Base-by-base conservation (phyloP, 768 basidiomycete species). In the Multifurca ochricompacta region DNA sequence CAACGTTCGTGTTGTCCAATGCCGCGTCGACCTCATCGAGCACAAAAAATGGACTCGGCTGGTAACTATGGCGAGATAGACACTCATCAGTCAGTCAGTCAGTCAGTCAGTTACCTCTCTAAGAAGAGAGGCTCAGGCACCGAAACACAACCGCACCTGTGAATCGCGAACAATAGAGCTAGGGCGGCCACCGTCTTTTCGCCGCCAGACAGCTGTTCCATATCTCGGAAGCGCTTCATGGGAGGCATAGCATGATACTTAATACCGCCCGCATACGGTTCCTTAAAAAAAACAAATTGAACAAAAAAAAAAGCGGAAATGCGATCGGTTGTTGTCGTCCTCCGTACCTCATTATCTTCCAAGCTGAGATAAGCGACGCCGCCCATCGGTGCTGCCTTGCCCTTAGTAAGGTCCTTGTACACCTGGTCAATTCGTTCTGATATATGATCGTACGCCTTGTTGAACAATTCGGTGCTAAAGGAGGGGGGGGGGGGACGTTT, bases 171-270 rank as follows among this genome's bases (percentile, higher is more conserved):
- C 30, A 98, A 76, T 18, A 99, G 74, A 1, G 95, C 95, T n/a
- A 98, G 73, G 5, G 95, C 95, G 6, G 96, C 96, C 44, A 98
- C 94, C 0, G 96, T 98, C 74, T 98, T 97, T 68, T 99, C 96
- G 19, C 95, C 96, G 50, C 95, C 96, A 0, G 94, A 98, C 13
- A 98, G 74, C 67, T 98, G 95, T 55, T 97, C 94, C 94, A 98
- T 98, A 66, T 98, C 96, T 58, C 94, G 80, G 78, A 98, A 98
- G 2, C 93, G 87, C 68, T 99, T 99, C 86, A 97, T 95, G 0
- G 96, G 96, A 0, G 96, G 96, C 96, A 98, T 99, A 1, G 95
- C 94, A 65, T 98, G 95, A 67, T 98, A 98, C 69, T 96, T 97
- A 73, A 99, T 91, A 50, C 96, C 91, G 34, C 80, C 83, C 19